Conservation (phyloP, 1,284 basidiomycete genomes). For the Lignosus rhinocerotis region DNA sequence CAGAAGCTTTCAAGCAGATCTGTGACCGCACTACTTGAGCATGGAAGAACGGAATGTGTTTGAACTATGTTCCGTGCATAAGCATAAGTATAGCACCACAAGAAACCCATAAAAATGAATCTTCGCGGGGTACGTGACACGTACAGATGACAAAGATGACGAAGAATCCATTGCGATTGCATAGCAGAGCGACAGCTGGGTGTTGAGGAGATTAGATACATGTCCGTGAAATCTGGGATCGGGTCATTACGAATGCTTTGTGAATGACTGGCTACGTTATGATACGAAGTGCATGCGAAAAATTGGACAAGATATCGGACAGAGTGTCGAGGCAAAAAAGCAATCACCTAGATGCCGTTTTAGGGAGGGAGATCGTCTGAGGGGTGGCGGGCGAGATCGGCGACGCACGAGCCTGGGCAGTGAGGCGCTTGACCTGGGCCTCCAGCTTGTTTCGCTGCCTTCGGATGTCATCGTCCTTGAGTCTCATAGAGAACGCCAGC, state of each 20-base stretch:
- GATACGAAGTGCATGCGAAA: neutral
- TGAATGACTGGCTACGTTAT: neutral
- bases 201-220: neutral
- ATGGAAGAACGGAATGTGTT: too few relatives aligned
- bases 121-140: too few relatives aligned
- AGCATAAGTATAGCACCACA: too few relatives aligned
- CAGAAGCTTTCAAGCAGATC: too few relatives aligned
- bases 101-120: too few relatives aligned
- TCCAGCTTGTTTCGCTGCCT: constrained; percentile 77
- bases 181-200: constrained; percentile 13
- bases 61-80: too few relatives aligned
- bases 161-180: neutral
- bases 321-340: neutral
- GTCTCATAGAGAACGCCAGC: constrained; percentile 62
- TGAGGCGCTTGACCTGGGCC: constrained; percentile 61
- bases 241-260: neutral
- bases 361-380: constrained; percentile 27
- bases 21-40: too few relatives aligned
- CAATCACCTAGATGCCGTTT: constrained; percentile 3
- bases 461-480: constrained; percentile 81
- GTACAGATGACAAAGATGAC: neutral
- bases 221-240: neutral
- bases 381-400: constrained; percentile 13
- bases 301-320: neutral
- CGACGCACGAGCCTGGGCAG: constrained; percentile 39